phyloP scores from a whole-genome alignment of 164 flowering plant species.

The Vitis rupestris region DNA sequence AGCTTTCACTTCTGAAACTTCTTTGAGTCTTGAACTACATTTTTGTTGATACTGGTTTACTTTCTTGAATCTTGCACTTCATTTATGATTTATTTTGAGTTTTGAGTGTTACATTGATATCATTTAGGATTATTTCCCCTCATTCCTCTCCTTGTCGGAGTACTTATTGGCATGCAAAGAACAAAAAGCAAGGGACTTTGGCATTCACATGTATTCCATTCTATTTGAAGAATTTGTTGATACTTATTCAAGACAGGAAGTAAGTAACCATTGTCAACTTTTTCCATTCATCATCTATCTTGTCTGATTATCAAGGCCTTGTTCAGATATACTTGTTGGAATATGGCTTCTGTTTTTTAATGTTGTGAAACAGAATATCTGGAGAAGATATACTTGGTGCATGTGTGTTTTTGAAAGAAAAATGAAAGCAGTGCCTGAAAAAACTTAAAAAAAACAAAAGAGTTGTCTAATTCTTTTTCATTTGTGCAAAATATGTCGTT shows the following conservation, averaged over 20 bases:
- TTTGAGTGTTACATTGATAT: constrained; percentile 4
- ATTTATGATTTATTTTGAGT: neutral
- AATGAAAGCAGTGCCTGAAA: too few species aligned
- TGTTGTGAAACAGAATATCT: too few species aligned
- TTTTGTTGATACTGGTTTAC: neutral
- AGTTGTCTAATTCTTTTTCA: too few species aligned
- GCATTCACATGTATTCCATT: constrained; percentile 49
- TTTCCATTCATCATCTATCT: neutral
- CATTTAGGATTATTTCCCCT: constrained; percentile 59
- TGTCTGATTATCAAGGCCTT: neutral
- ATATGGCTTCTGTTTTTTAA: neutral
- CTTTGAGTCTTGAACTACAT: neutral
- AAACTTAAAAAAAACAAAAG: too few species aligned
- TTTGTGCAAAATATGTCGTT: too few species aligned
- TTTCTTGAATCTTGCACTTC: neutral
- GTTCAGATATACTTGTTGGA: neutral
- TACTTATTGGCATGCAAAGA: constrained; percentile 75
- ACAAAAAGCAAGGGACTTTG: constrained; percentile 59
- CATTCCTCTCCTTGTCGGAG: constrained; percentile 63
- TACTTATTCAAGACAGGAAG: constrained; percentile 74
- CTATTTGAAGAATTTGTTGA: constrained; percentile 65
- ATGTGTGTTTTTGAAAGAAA: too few species aligned
- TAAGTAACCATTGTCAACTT: constrained; percentile 21
- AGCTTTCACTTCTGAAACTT: too few species aligned
- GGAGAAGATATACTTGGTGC: too few species aligned